Evolutionary conservation across 805 yeast genomes (phyloP), one percentile per base, ranked within the genome.

Genomic region (Candida morakotiae): DNA sequence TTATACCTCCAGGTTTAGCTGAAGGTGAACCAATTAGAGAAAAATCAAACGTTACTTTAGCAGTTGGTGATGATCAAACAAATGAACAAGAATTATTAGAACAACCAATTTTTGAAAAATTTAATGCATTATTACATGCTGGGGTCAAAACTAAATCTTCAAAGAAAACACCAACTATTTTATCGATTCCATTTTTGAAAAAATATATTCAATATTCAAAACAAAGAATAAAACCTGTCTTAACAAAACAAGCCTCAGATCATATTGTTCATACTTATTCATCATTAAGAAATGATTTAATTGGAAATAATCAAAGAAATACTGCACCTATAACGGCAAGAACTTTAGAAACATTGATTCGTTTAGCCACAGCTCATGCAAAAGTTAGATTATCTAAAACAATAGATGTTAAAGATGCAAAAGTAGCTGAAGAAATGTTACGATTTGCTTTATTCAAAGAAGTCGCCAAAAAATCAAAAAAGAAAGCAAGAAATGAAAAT

Each of bases 271-370:
- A 74, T 37, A 77, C 84, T 13, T 93, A 91, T 56, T 69, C 95
- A 2, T 79, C 80, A 9, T 70, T 93, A 46, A 77, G 98, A 67
- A 89, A 88, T 57, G 85, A 83, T 45, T 73, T 73, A 38, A 64
- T 71, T 37, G 74, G 71, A 27, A 69, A 62, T 42, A 83, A 81
- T 52, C 84, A 81, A 47, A 76, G 83, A 37, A 75, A 80, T 53
- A 89, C 96, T 0, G 83, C 96, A 1, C 98, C 98, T 25, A 86
- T 91, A 47, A 91, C 98, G 2, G 95, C 98, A n/a, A 85, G 98
- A 79, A 93, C 98, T 4, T 70, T 91, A 49, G 98, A 91, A 62
- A 91, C 98, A 0, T 70, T 91, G 47, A 91, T 91, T 58, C 95
- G 98, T 71, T 69, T 91, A 42, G 73, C 97, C 0, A 86, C 97